Evolutionary conservation across 75 land plant species (phyloP).

Genomic region (Sequoiadendron giganteum): DNA sequence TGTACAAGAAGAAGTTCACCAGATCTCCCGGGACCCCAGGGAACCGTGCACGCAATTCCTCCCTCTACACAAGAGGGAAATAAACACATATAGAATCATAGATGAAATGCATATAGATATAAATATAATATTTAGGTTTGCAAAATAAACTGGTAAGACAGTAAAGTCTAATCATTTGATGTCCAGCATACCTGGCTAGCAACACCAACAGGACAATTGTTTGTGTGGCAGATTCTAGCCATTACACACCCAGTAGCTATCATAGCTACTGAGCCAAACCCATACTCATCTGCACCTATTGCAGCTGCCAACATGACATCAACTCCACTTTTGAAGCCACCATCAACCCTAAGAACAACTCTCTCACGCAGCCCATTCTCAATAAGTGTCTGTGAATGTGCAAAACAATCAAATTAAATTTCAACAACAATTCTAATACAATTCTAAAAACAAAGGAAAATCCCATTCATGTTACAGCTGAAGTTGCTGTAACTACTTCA

Average conservation of each 20-base stretch:
- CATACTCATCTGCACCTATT: slow-evolving; percentile 99
- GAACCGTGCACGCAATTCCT: slow-evolving; percentile 96
- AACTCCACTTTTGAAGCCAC: slow-evolving; percentile 96
- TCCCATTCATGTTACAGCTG: neutral
- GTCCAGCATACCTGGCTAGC: slow-evolving; percentile 84
- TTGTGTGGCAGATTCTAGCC: slow-evolving; percentile 99
- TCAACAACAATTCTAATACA: neutral
- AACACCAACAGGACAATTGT: slow-evolving; percentile 99
- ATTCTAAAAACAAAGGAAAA: neutral
- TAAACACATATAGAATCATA: neutral
- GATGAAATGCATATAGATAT: neutral
- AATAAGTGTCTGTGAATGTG: slow-evolving; percentile 72
- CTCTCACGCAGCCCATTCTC: slow-evolving; percentile 92
- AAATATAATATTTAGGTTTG: neutral
- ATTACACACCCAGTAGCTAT: slow-evolving; percentile 98
- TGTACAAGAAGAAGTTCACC: slow-evolving; percentile 85
- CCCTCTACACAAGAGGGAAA: slow-evolving; percentile 52
- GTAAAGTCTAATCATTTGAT: neutral
- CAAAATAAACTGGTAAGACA: neutral
- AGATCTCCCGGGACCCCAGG: slow-evolving; percentile 99
- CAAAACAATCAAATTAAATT: neutral
- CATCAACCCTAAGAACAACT: slow-evolving; percentile 94
- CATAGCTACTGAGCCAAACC: slow-evolving; percentile 98
- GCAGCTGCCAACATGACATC: slow-evolving; percentile 97
- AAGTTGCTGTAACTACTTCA: neutral